Conservation (phyloP, 2,329 filamentous ascomycete species). For the Corinectria fuckeliana region DNA sequence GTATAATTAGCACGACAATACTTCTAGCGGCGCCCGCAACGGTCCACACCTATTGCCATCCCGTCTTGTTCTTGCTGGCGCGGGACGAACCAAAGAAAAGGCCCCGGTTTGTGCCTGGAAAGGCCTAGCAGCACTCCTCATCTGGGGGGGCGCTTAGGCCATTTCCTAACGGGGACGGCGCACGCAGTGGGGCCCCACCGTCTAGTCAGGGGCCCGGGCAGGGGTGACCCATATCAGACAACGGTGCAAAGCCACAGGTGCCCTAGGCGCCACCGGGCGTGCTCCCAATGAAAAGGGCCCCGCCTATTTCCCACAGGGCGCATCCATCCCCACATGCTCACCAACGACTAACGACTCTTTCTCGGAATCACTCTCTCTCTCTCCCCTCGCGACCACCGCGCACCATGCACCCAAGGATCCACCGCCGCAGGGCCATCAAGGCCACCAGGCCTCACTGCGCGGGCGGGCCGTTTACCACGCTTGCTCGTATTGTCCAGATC, state of each 20-base stretch:
- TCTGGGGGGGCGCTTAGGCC: background rate
- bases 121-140: background rate
- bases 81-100: background rate
- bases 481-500: slow-evolving; percentile 11
- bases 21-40: background rate
- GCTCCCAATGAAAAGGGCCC: background rate
- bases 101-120: background rate
- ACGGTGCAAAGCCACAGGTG: slow-evolving; percentile 7
- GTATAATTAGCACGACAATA: background rate
- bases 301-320: background rate
- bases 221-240: slow-evolving; percentile 1
- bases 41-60: background rate
- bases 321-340: background rate
- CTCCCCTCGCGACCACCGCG: background rate
- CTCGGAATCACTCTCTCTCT: background rate
- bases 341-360: background rate
- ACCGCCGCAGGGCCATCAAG: too few species aligned
- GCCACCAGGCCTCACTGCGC: background rate
- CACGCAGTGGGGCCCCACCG: background rate
- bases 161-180: background rate
- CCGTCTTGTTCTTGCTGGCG: background rate
- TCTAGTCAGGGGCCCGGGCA: slow-evolving; percentile 4
- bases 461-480: background rate
- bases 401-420: background rate
- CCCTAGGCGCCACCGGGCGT: background rate